Evolutionary conservation across 1,284 basidiomycete species (phyloP).

Genomic region (Ganoderma boninense): DNA sequence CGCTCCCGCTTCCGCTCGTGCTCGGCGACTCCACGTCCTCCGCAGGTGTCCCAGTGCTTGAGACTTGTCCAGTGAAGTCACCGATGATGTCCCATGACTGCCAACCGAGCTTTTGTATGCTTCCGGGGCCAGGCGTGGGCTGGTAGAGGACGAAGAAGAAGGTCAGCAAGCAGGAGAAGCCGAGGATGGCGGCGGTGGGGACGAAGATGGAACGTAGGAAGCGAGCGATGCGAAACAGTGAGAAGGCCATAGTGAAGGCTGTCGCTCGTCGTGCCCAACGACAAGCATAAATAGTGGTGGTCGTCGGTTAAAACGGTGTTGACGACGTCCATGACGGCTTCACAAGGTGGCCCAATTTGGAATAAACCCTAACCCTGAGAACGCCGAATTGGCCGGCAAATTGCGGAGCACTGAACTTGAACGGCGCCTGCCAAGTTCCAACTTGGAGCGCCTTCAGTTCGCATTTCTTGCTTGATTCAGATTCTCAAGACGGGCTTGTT

Average conservation of each 20-base stretch:
- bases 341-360: neutral
- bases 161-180: constrained; percentile 75
- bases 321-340: neutral
- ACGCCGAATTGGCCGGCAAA: too few species aligned
- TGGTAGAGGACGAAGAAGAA: constrained; percentile 82
- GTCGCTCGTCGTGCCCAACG: neutral
- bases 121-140: constrained; percentile 75
- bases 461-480: too few species aligned
- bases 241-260: constrained; percentile 35
- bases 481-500: too few species aligned
- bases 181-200: constrained; percentile 66
- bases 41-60: neutral
- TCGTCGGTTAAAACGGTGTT: neutral
- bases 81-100: constrained; percentile 85
- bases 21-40: constrained; percentile 17
- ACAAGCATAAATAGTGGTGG: constrained; percentile 1
- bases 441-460: too few species aligned
- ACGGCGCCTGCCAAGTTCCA: too few species aligned
- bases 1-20: constrained; percentile 19
- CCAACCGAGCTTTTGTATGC: constrained; percentile 83
- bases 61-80: constrained; percentile 18
- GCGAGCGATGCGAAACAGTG: constrained; percentile 48
- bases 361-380: neutral
- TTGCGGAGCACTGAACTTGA: too few species aligned
- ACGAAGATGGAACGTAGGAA: constrained; percentile 57